Percentiles rank a stretch among this genome's conserved stretches.
Conservation (phyloP, 1,139 yeast species). For the Sugiyamaella japonica region DNA sequence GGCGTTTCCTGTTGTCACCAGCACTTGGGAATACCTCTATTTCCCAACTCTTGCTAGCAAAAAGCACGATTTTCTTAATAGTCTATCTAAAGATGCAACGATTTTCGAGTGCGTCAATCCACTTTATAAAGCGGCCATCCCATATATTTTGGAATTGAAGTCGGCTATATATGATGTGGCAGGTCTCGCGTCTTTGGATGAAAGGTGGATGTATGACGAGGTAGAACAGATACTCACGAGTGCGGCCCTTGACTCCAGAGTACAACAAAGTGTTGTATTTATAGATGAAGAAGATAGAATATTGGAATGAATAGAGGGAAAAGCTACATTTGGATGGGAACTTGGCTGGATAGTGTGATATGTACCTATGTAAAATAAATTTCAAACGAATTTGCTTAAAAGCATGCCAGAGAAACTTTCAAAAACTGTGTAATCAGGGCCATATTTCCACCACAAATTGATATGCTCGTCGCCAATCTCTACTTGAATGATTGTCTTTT, state of each 20-base stretch:
- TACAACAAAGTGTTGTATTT: constrained; percentile 3
- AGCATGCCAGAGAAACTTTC: constrained; percentile 26
- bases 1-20: constrained; percentile 8
- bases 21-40: constrained; percentile 2
- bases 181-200: constrained; percentile 9
- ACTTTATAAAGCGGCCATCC: constrained; percentile 7
- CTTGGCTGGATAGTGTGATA: neutral
- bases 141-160: constrained; percentile 9
- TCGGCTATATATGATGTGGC: constrained; percentile 7
- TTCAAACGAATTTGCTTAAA: neutral
- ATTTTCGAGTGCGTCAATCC: neutral
- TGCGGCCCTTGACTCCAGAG: constrained; percentile 3
- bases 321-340: neutral
- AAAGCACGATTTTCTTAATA: constrained; percentile 4
- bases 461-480: neutral
- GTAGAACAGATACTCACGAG: constrained; percentile 5
- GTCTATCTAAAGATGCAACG: neutral
- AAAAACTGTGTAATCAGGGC: constrained; percentile 24
- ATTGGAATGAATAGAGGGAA: neutral
- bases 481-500: constrained; percentile 1
- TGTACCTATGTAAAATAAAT: too few species aligned
- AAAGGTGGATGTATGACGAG: constrained; percentile 13
- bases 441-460: constrained; percentile 25
- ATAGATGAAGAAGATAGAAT: neutral
- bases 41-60: neutral